Evolutionary conservation across 1,139 yeast species (phyloP), one percentile per base, ranked within the genome.

Genomic region (Blastobotrys buckinghamii): DNA sequence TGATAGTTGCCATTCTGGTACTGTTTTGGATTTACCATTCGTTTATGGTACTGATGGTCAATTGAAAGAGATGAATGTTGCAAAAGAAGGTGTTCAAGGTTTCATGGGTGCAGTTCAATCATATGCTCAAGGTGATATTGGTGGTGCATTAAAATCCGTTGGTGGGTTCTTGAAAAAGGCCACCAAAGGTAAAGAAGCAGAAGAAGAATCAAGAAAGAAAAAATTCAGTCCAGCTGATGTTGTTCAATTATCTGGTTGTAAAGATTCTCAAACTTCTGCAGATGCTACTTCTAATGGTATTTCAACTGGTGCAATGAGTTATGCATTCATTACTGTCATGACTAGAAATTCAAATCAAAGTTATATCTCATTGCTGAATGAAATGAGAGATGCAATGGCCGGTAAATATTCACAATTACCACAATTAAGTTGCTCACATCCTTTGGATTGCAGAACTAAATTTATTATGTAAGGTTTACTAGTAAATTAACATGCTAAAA

Each of bases 1-100:
- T 62, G 97, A 90, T 69, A 84, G 95, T 19, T 90, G 97, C 65
- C 97, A 90, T 64, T 86, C 96, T 1, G 97, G 97, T 27, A 83
- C 96, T 3, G 95, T 82, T 0, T 70, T 90, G 61, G 97, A 90
- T 66, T 71, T 90, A 56, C 97, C 97, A 1, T 90, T 82, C 62
- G 80, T 83, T 45, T 90, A 90, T 68, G 82, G 95, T 16, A 92
- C 97, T 13, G 86, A 87, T 63, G 97, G 97, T 49, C 81, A 87
- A 5, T 72, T 90, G 47, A 90, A 90, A 70, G 96, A 89, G 67
- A 96, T 95, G 39, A 88, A 83, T 66, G 70, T 89, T 59, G 79
- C 83, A 72, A 85, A 88, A 64, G 95, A 88, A 58, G 87, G 90
- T 5, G 95, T 95, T 13, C 70, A 73, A 47, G 95, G 86, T 42